Percentiles rank a stretch among this genome's conserved stretches.
These are phyloP conservation scores for Zoysia japonica DNA, from an alignment of 176 grass and related monocot genomes.

Conservation along the genomic window DNA sequence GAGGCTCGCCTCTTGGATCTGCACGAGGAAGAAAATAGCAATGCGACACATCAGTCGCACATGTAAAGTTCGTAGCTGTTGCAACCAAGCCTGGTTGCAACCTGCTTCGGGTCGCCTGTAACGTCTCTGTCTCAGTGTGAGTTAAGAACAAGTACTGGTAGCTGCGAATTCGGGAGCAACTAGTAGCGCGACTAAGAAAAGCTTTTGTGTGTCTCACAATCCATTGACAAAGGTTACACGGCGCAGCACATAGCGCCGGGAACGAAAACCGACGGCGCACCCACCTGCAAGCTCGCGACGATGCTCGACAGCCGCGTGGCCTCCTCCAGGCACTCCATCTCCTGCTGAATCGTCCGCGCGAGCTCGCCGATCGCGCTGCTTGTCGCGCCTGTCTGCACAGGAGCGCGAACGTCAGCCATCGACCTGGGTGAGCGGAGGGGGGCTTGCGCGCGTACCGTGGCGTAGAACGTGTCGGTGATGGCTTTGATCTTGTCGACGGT, in stretches of 20 bases:
- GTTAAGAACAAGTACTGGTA: background rate
- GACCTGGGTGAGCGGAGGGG: no score
- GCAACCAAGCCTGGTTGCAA: no score
- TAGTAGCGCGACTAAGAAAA: background rate
- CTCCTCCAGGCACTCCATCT: conserved; percentile 75
- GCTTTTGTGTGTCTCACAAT: conserved; percentile 17
- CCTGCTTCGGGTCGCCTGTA: background rate
- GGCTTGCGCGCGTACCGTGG: conserved; percentile 42
- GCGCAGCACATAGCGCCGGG: background rate
- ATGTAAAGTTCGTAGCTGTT: no score
- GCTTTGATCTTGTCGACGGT: conserved; percentile 58
- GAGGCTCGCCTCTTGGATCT: conserved; percentile 82
- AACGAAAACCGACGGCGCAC: conserved; percentile 27
- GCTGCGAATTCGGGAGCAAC: background rate
- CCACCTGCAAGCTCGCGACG: conserved; percentile 63
- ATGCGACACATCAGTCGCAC: background rate
- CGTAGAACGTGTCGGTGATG: conserved; percentile 51
- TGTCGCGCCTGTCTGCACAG: conserved; percentile 48
- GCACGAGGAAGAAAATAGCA: background rate
- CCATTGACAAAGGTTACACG: conserved; percentile 2
- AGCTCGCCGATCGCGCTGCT: conserved; percentile 53
- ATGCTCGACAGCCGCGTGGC: conserved; percentile 55
- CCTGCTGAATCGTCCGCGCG: conserved; percentile 50
- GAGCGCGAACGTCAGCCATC: background rate
- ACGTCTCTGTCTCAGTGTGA: background rate